phyloP scores from a whole-genome alignment of 2,329 filamentous ascomycete species.

The Colletotrichum paranaense region DNA sequence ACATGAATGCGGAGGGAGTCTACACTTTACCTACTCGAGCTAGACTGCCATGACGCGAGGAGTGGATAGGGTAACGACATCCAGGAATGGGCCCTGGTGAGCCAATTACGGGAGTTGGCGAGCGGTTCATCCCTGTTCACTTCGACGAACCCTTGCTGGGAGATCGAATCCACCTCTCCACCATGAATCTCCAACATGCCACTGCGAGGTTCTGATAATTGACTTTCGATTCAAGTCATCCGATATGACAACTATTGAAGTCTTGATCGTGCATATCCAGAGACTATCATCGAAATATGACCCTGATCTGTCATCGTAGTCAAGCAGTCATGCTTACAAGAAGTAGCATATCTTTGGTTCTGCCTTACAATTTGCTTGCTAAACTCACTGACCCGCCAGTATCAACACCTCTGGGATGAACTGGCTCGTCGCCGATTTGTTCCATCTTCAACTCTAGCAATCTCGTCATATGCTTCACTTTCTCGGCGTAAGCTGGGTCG shows the following conservation, averaged over 20 bases:
- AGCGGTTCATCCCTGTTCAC: neutral
- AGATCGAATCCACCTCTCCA: too few species aligned
- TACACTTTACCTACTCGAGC: conserved; percentile 13
- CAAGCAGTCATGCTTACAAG: neutral
- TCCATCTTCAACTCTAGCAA: conserved; percentile 61
- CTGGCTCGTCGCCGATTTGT: conserved; percentile 60
- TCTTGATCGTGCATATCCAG: too few species aligned
- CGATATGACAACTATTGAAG: too few species aligned
- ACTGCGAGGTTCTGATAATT: too few species aligned
- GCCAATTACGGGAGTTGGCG: neutral
- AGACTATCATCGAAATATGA: too few species aligned
- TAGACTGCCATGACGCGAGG: conserved; percentile 23
- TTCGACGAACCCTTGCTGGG: too few species aligned
- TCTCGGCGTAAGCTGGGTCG: conserved; percentile 48
- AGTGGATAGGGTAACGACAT: conserved; percentile 30
- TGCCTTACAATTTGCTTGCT: conserved; percentile 21
- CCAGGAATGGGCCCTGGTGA: conserved; percentile 6
- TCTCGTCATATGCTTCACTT: conserved; percentile 53
- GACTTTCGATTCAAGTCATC: too few species aligned
- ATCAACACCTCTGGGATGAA: conserved; percentile 39
- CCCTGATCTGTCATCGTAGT: too few species aligned
- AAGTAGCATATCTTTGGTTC: neutral
- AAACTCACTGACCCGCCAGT: neutral
- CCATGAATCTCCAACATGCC: too few species aligned
- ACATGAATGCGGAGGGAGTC: conserved; percentile 6